Evolutionary conservation across 108 stramenopile species (phyloP).

Genomic region (Nitzschia sp.): DNA sequence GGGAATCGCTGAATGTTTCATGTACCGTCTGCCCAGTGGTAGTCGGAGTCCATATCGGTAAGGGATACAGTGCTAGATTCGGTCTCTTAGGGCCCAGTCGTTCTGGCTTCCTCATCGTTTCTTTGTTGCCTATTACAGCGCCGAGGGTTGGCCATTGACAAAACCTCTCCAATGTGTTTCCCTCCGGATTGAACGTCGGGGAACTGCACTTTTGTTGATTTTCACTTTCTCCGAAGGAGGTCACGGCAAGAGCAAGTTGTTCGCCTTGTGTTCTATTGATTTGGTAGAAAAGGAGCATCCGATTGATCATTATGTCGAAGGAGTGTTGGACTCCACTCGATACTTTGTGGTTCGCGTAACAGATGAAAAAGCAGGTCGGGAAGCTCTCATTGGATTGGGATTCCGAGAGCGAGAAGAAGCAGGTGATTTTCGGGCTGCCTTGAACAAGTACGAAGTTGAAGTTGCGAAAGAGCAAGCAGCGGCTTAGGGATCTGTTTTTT

Average conservation of each 20-base stretch:
- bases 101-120: not conserved
- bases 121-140: conserved; percentile 27
- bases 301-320: conserved; percentile 71
- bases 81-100: not conserved
- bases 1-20: conserved; percentile 69
- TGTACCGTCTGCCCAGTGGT: conserved; percentile 60
- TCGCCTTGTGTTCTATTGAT: conserved; percentile 45
- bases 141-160: conserved; percentile 50
- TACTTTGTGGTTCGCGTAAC: conserved; percentile 77
- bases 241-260: conserved; percentile 27
- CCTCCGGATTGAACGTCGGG: conserved; percentile 51
- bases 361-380: conserved; percentile 61
- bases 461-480: conserved; percentile 23
- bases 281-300: conserved; percentile 39
- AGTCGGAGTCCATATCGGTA: conserved; percentile 40
- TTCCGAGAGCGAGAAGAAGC: conserved; percentile 84
- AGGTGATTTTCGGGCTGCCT: conserved; percentile 71
- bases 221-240: conserved; percentile 48
- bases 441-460: conserved; percentile 55
- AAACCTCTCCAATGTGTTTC: conserved; percentile 51
- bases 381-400: conserved; percentile 77
- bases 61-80: conserved; percentile 3
- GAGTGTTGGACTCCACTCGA: conserved; percentile 73
- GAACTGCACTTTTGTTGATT: conserved; percentile 41
- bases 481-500: too few relatives aligned